Evolutionary conservation across 306 rosid species (phyloP).

Genomic region (Sicyos baderoa): DNA sequence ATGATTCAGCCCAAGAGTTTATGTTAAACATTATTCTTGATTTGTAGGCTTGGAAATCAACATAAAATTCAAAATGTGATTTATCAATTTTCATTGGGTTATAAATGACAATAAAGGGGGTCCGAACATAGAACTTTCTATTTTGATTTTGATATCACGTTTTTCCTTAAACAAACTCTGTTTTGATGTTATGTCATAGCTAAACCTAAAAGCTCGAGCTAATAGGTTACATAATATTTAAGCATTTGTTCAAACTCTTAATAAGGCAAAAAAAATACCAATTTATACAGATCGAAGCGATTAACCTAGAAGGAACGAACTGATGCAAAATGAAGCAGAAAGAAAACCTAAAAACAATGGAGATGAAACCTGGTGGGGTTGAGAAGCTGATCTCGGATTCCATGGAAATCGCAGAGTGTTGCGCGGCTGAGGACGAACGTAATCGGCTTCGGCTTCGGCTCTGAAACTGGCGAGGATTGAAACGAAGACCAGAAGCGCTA

Average conservation of each 20-base stretch:
- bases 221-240: not conserved
- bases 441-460: constrained; percentile 44
- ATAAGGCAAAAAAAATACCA: no score
- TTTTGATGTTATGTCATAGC: not conserved
- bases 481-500: constrained; percentile 22
- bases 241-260: not conserved
- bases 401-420: constrained; percentile 53
- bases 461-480: constrained; percentile 26
- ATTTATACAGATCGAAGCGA: no score
- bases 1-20: no score
- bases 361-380: constrained; percentile 60
- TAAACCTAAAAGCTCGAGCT: not conserved
- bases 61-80: not conserved
- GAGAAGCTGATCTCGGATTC: constrained; percentile 35
- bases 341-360: not conserved
- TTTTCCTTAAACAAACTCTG: no score
- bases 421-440: constrained; percentile 76
- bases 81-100: not conserved
- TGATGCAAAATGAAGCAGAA: not conserved
- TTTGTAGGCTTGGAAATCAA: not conserved
- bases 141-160: not conserved
- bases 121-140: not conserved
- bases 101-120: not conserved
- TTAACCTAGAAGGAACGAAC: not conserved
- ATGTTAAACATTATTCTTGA: not conserved